These are phyloP conservation scores for thale cress (Arabidopsis thaliana) DNA, from an alignment of 345 rosid species.

Conservation along the genomic window TAIR10.1 NC_003076.8:14501-15000, in stretches of 20 bases:
- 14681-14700: too few relatives aligned
- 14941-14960: too few relatives aligned
- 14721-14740: too few relatives aligned
- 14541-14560: conserved; percentile 74
- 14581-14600: conserved; percentile 78
- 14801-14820: conserved; percentile 38
- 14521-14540: conserved; percentile 60
- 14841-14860: conserved; percentile 2
- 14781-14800: conserved; percentile 38
- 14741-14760: not conserved
- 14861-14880: conserved; percentile 44
- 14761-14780: conserved; percentile 33
- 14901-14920: not conserved
- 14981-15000: too few relatives aligned
- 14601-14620: conserved; percentile 41
- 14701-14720: too few relatives aligned
- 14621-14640: conserved; percentile 76
- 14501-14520: conserved; percentile 59
- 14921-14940: not conserved
- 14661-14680: conserved; percentile 41
- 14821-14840: conserved; percentile 12
- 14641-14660: conserved; percentile 55
- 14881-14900: not conserved
- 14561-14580: conserved; percentile 73
- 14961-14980: too few relatives aligned